Evolutionary conservation across 106 monocot genomes (phyloP), one percentile per base, ranked within the genome.

Genomic region (Hemerocallis citrina): DNA sequence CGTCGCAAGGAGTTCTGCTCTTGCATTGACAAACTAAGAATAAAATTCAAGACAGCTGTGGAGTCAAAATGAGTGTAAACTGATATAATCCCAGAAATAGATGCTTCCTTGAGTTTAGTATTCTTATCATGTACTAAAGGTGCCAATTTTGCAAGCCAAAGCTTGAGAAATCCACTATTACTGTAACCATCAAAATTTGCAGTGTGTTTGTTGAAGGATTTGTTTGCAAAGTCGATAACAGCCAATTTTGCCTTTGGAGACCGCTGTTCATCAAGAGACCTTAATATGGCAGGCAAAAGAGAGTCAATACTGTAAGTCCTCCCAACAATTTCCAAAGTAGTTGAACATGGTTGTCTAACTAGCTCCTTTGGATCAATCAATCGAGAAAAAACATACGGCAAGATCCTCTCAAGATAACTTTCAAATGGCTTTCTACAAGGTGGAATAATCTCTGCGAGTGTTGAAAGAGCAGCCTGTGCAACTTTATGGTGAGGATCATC

Each of bases 401-500:
- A 61, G 46, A 73, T 85, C 72, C 98, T 79, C 59, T 99, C 98
- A 39, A 99, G 56, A 47, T 92, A 99, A 66, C 92, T 85, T 64
- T 99, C 98, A 82, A 99, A 99, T 52, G 81, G 80, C 52, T 92
- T 99, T 42, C 88, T 82, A 65, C 98, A 99, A 64, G 88, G 75
- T 30, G 98, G 98, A 69, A 99, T 99, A 65, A 99, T 73, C 59
- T 99, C 98, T 44, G 98, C 85, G 35, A 99, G 88, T 35, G 92
- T 92, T 3, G 85, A 78, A 69, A 99, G 81, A 63, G 98, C 92
- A 30, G 98, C 98, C 62, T 99, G 92, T 57, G 98, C 98, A 82
- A 99, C 98, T 82, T 99, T 99, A 54, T 99, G 98, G 66, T 99
- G 98, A 60, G 92, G 98, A 80, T 99, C 98, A 77, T 92, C 98